phyloP scores from a whole-genome alignment of 2,329 filamentous ascomycete species.

The Aspergillus hiratsukae region DNA sequence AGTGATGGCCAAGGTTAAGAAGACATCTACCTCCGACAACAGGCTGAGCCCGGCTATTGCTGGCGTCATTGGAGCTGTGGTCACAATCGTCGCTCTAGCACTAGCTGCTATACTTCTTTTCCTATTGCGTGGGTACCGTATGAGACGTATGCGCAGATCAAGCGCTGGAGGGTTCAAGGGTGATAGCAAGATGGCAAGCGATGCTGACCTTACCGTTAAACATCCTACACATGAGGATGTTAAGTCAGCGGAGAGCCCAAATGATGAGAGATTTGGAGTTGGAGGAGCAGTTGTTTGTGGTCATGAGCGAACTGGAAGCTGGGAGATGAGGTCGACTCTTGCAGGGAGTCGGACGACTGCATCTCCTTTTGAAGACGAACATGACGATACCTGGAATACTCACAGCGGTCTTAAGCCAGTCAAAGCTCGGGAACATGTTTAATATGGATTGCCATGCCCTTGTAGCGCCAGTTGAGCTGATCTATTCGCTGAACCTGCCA shows the following conservation, averaged over 20 bases:
- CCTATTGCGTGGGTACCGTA: conserved; percentile 45
- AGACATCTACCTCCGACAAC: conserved; percentile 4
- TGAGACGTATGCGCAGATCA: conserved; percentile 38
- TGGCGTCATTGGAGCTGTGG: conserved; percentile 54
- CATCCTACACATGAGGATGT: conserved; percentile 38
- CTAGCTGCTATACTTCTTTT: conserved; percentile 37
- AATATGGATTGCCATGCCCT: conserved; percentile 14
- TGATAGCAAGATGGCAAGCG: conserved; percentile 49
- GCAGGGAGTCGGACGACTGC: conserved; percentile 11
- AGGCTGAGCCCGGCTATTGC: conserved; percentile 43
- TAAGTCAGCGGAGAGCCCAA: conserved; percentile 28
- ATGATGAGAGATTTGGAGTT: conserved; percentile 15
- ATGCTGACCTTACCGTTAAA: conserved; percentile 47
- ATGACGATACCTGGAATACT: conserved; percentile 34
- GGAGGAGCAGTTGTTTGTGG: conserved; percentile 27
- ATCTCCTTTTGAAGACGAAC: conserved; percentile 45
- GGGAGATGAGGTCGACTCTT: conserved; percentile 47
- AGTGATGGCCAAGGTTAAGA: conserved; percentile 23
- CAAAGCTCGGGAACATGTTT: conserved; percentile 47
- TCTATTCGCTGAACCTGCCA: not conserved
- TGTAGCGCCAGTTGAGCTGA: not conserved
- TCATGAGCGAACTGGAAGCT: conserved; percentile 54
- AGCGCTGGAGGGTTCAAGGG: conserved; percentile 55
- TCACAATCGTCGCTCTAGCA: conserved; percentile 46
- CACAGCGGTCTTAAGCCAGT: conserved; percentile 41